Evolutionary conservation across 768 basidiomycete genomes (phyloP), one percentile per base, ranked within the genome.

Genomic region (Psilocybe cubensis): DNA sequence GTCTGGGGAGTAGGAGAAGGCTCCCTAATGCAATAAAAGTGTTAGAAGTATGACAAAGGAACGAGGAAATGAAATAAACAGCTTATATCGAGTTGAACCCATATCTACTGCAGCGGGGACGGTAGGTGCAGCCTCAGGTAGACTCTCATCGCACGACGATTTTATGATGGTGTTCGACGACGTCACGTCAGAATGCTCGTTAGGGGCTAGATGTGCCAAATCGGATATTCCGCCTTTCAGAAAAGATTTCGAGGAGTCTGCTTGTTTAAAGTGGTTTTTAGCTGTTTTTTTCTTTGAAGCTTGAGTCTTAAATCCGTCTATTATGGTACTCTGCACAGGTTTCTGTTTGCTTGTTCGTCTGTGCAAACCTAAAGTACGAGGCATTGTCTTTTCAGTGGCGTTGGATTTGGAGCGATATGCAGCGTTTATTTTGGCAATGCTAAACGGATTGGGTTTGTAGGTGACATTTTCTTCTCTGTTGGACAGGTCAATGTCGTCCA

Each of bases 371-470:
- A 23, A 10, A 8, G 44, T 17, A n/a, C 14, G 35, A 14, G 12
- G 35, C 35, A 38, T 11, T 8, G 59, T 14, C 23, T 38, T 9
- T 38, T 25, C 40, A 25, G 47, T 14, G 10, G 25, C 43, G 14
- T 56, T 48, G 25, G 51, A 27, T 24, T 56, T 48, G 31, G 69
- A 50, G 11, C 89, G 82, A 29, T 78, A 76, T 0, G 83, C 82
- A 41, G 91, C 91, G 61, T 93, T 93, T 27, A 89, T 84, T 63
- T 85, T 88, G 3, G 91, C 91, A 54, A 93, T 91, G 54, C 82
- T 83, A 81, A 90, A 93, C 0, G 91, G 91, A 65, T 91, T 92
- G 0, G 89, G 83, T 48, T 83, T 88, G 74, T 85, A 91, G 5
- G 74, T 67, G 1, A 86, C 89, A 28, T 76, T 69, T 52, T 92